Base-by-base conservation (phyloP, 2,329 filamentous ascomycete species). In the Alternaria sp. region DNA sequence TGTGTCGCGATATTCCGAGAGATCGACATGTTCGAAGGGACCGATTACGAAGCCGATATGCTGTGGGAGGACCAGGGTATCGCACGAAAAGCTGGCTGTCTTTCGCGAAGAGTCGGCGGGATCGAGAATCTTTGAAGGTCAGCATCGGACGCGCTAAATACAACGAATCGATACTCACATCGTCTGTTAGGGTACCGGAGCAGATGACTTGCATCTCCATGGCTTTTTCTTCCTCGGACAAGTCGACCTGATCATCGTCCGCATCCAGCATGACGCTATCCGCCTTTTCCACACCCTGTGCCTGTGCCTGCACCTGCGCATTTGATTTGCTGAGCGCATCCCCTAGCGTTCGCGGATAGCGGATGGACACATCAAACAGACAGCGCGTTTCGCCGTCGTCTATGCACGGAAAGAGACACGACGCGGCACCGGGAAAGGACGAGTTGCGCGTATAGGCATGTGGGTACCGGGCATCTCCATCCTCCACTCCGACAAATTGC, bases 1-100 rank as follows among this genome's bases (percentile, higher is more conserved):
- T 66, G 93, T 93, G 49, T 94, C 93, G 54, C 96, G 90, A 73
- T 93, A 97, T 70, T 95, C 92, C 3, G 93, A 91, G 6, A 99
- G 84, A 75, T 97, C 93, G 57, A 98, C 90, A 70, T 95, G 91
- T 79, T 98, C 93, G 77, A 99, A 99, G 0, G 96, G 96, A 0
- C 96, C 96, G 59, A 98, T 88, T 3, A 93, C 92, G 78, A 99
- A 97, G 5, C 94, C 95, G 67, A 99, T 90, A 77, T 98, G 95
- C 66, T 94, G 91, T 2, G 95, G 91, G 1, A 93, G 90, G 9
- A 96, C 88, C 54, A 89, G 63, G 87, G 87, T 68, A 57, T 73
- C 73, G 64, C 92, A 90, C 59, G 89, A 88, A 76, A 98, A 99
- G 0, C 91, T 92, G 76, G 96, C 92, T 2, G 93, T 93, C 80